Conservation (phyloP, 192 early-diverging fungal species). For the Podila minutissima region DNA sequence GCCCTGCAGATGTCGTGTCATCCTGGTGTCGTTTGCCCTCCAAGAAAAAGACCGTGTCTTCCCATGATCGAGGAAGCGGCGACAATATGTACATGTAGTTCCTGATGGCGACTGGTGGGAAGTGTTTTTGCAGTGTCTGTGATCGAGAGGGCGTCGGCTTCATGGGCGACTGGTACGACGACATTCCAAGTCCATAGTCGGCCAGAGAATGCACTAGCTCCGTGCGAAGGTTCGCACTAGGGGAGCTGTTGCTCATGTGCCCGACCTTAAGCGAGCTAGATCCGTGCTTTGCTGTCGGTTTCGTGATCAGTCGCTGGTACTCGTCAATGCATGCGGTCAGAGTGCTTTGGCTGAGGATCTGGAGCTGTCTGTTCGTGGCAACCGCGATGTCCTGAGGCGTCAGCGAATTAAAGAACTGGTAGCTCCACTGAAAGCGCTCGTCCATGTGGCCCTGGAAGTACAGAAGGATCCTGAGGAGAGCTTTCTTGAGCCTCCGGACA, state of each 20-base stretch:
- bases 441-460: constrained; percentile 45
- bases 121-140: constrained; percentile 42
- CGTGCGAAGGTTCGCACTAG: constrained; percentile 21
- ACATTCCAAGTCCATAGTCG: constrained; percentile 40
- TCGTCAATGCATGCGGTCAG: constrained; percentile 22
- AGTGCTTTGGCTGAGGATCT: constrained; percentile 10
- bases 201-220: constrained; percentile 36
- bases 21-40: constrained; percentile 11
- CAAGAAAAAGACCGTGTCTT: constrained; percentile 20
- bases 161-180: constrained; percentile 42
- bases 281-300: constrained; percentile 1
- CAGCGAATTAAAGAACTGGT: constrained; percentile 30
- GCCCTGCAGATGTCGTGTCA: background rate
- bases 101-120: constrained; percentile 28
- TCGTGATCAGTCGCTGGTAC: constrained; percentile 12
- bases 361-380: constrained; percentile 14
- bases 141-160: constrained; percentile 18
- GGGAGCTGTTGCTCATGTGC: constrained; percentile 6
- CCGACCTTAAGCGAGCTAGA: background rate
- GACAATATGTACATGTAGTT: constrained; percentile 44
- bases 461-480: constrained; percentile 22
- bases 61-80: constrained; percentile 29
- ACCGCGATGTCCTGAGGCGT: constrained; percentile 17
- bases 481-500: constrained; percentile 1
- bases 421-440: constrained; percentile 39